These are phyloP conservation scores for Trametes maxima DNA, from an alignment of 768 basidiomycete genomes.

Conservation along the genomic window DNA sequence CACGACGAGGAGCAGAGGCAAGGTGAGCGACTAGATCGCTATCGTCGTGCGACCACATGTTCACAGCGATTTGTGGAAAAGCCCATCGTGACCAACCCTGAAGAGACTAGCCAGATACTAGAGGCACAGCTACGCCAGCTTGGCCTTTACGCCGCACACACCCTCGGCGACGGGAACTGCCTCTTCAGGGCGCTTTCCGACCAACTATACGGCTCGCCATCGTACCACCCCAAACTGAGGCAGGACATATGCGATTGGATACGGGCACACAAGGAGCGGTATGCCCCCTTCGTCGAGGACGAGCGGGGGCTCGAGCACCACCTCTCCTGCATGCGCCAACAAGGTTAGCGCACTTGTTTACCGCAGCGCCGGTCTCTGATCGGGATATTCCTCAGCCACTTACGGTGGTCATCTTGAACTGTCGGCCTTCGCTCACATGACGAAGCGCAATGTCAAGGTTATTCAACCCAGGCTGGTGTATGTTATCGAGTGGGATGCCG, in stretches of 20 bases:
- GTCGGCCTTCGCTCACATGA: slow-evolving; percentile 88
- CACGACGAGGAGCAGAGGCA: slow-evolving; percentile 58
- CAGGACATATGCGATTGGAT: slow-evolving; percentile 85
- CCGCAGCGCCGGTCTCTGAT: background rate
- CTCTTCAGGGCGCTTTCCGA: slow-evolving; percentile 90
- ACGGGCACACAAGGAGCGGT: slow-evolving; percentile 63
- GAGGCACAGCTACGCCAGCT: slow-evolving; percentile 72
- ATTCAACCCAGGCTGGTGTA: slow-evolving; percentile 91
- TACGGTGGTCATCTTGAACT: slow-evolving; percentile 94
- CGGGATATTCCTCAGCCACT: slow-evolving; percentile 52
- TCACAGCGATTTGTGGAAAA: background rate
- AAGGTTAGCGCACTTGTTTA: slow-evolving; percentile 41
- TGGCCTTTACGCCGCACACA: slow-evolving; percentile 86
- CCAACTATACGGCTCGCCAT: slow-evolving; percentile 78
- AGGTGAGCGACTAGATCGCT: slow-evolving; percentile 41
- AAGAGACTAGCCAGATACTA: slow-evolving; percentile 65
- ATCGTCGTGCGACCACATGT: slow-evolving; percentile 14
- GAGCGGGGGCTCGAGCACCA: slow-evolving; percentile 78
- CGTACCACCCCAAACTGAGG: slow-evolving; percentile 68
- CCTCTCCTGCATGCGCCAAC: slow-evolving; percentile 76
- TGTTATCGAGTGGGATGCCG: slow-evolving; percentile 81
- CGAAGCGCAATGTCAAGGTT: slow-evolving; percentile 81
- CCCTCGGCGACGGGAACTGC: slow-evolving; percentile 90
- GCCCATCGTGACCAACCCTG: slow-evolving; percentile 50
- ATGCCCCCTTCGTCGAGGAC: slow-evolving; percentile 86